Percentiles rank a stretch among this genome's conserved stretches.
Evolutionary conservation across 179 eudicot species (phyloP).

Genomic region (Silene coronaria): DNA sequence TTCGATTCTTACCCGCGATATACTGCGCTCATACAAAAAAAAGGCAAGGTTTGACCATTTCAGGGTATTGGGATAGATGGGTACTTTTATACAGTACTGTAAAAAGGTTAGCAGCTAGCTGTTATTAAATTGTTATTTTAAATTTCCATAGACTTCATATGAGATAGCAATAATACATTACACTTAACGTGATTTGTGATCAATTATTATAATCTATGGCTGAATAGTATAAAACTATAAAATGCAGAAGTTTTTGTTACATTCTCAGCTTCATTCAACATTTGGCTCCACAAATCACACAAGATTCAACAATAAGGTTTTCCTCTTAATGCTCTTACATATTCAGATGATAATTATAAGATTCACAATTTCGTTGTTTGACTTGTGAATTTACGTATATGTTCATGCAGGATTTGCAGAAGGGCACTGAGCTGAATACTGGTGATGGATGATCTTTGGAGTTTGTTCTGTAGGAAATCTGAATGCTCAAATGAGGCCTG

Average conservation of each 20-base stretch:
- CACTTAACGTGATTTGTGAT: neutral
- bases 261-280: neutral
- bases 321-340: neutral
- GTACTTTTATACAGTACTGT: neutral
- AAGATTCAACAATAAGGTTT: neutral
- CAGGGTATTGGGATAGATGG: neutral
- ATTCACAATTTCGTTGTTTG: no score
- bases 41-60: neutral
- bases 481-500: neutral
- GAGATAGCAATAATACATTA: neutral
- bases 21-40: no score
- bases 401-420: conserved; percentile 11
- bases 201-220: neutral
- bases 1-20: no score
- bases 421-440: neutral
- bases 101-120: neutral
- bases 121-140: neutral
- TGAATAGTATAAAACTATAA: neutral
- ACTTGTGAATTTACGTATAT: neutral
- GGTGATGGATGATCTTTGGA: conserved; percentile 6
- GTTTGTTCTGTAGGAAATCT: conserved; percentile 1
- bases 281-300: conserved; percentile 30
- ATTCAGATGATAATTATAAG: neutral
- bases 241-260: neutral
- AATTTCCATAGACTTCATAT: neutral